A percentile compares a stretch with the other conserved stretches of the same genome.
Evolutionary conservation across 257 asterid genomes (phyloP).

Genomic region (Scutellaria baicalensis): DNA sequence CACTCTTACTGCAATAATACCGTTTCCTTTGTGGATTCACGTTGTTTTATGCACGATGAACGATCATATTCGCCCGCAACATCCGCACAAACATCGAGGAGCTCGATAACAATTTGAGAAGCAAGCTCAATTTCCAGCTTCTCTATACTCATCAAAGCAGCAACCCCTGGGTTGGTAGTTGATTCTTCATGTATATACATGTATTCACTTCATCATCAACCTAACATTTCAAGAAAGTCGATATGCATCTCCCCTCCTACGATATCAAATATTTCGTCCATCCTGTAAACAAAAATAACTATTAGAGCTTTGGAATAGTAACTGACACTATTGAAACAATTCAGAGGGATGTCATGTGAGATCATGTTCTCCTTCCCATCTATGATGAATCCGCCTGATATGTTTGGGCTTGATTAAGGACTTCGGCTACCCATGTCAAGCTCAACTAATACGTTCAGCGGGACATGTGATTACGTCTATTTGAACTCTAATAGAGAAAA

Average conservation of each 20-base stretch:
- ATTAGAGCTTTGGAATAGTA: not conserved
- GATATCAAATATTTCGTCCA: constrained; percentile 49
- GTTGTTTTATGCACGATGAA: too few relatives aligned
- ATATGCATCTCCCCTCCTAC: constrained; percentile 66
- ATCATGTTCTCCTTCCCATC: too few relatives aligned
- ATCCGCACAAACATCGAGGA: not conserved
- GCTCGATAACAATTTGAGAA: too few relatives aligned
- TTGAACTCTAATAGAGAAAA: not conserved
- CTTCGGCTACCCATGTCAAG: too few relatives aligned
- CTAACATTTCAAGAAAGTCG: constrained; percentile 29
- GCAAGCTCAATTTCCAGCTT: not conserved
- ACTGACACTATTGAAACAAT: not conserved
- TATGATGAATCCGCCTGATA: too few relatives aligned
- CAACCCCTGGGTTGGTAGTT: not conserved
- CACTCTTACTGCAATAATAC: too few relatives aligned
- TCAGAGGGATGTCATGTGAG: not conserved
- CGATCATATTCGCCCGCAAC: not conserved
- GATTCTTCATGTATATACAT: not conserved
- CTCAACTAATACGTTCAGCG: too few relatives aligned
- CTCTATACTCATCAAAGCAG: not conserved
- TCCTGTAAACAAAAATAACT: constrained; percentile 26
- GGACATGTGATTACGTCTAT: not conserved
- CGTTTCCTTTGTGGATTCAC: too few relatives aligned
- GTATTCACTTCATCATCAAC: not conserved
- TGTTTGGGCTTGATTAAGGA: too few relatives aligned